phyloP scores from a whole-genome alignment of 2,329 filamentous ascomycete species.

The Teratosphaeria destructans region DNA sequence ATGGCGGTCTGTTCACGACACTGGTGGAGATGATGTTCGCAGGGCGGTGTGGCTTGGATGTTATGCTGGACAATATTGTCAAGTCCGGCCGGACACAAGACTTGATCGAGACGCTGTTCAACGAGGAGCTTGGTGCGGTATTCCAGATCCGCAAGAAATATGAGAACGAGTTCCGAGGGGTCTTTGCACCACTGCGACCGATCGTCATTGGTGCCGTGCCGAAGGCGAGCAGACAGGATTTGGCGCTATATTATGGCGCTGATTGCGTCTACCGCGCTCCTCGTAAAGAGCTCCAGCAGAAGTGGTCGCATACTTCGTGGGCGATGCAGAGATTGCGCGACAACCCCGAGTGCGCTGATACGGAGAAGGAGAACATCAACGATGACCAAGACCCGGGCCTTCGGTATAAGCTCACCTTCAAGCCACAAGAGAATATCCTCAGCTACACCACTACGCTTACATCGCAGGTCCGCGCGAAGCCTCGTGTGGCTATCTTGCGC shows the following conservation, averaged over 20 bases:
- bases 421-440: constrained; percentile 65
- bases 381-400: constrained; percentile 74
- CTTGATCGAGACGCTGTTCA: constrained; percentile 75
- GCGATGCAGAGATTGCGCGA: constrained; percentile 86
- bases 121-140: constrained; percentile 88
- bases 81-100: constrained; percentile 46
- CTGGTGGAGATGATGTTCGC: constrained; percentile 98
- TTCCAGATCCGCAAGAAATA: constrained; percentile 87
- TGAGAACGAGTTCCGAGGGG: constrained; percentile 74
- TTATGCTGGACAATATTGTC: constrained; percentile 69
- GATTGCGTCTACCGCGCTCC: constrained; percentile 58
- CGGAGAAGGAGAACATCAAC: constrained; percentile 64
- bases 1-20: constrained; percentile 84
- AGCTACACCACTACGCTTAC: constrained; percentile 56
- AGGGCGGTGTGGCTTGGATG: constrained; percentile 75
- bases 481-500: constrained; percentile 80
- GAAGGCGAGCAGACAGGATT: constrained; percentile 57
- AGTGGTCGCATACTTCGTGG: constrained; percentile 80
- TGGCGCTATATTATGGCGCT: constrained; percentile 64
- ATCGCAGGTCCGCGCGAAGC: constrained; percentile 50
- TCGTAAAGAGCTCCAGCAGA: constrained; percentile 67
- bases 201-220: constrained; percentile 74
- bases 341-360: constrained; percentile 75
- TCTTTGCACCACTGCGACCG: constrained; percentile 75
- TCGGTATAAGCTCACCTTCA: constrained; percentile 70